Evolutionary conservation across 306 rosid genomes (phyloP).

Genomic region (Cucurbita pepo): DNA sequence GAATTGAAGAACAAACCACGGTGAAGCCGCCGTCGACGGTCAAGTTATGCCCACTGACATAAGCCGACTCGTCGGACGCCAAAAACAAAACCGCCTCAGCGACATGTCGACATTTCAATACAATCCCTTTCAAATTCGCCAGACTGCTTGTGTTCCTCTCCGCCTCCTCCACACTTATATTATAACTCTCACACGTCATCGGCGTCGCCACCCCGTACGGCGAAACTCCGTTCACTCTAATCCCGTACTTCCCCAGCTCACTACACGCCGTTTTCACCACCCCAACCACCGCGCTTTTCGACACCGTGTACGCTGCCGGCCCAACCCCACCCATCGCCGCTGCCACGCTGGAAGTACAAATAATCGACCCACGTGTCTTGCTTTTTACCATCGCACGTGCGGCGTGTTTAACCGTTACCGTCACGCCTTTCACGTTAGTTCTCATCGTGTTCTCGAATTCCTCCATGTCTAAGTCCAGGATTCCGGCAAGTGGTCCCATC

Average conservation of each 20-base stretch:
- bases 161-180: conserved; percentile 27
- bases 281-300: conserved; percentile 67
- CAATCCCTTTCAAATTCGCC: conserved; percentile 60
- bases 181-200: conserved; percentile 37
- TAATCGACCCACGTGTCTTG: conserved; percentile 40
- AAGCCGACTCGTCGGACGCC: conserved; percentile 61
- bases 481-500: conserved; percentile 37
- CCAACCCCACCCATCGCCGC: conserved; percentile 50
- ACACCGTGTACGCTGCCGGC: conserved; percentile 44
- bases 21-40: conserved; percentile 75
- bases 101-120: conserved; percentile 47
- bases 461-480: conserved; percentile 54
- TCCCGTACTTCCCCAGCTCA: conserved; percentile 68
- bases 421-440: conserved; percentile 56
- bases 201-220: conserved; percentile 83
- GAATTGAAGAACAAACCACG: conserved; percentile 22
- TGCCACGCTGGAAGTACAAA: conserved; percentile 72
- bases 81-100: conserved; percentile 82
- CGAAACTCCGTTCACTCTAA: conserved; percentile 65
- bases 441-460: conserved; percentile 49
- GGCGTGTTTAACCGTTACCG: conserved; percentile 46
- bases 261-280: conserved; percentile 48
- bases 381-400: conserved; percentile 59
- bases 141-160: conserved; percentile 24
- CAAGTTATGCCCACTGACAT: conserved; percentile 70